A percentile compares a stretch with the other conserved stretches of the same genome.
Conservation (phyloP, 2,329 filamentous ascomycete genomes). For the Cercospora sp. region DNA sequence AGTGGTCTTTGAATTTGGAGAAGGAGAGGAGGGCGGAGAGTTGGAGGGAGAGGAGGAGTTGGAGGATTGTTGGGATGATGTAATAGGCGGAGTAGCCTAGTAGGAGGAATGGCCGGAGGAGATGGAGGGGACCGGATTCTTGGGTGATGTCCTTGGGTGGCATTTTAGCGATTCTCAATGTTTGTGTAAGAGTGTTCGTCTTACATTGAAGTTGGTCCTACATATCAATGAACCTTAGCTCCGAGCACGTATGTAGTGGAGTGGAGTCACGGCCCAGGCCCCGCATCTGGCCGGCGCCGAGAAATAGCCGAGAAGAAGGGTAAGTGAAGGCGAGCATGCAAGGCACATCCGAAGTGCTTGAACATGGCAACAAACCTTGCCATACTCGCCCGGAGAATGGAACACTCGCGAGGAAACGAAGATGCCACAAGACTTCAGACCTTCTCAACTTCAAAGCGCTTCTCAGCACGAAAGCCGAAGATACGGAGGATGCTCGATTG, state of each 20-base stretch:
- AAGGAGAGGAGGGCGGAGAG: conserved; percentile 31
- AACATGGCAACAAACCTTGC: no score
- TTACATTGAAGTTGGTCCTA: background rate
- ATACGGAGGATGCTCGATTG: background rate
- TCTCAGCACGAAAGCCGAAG: background rate
- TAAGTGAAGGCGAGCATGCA: background rate
- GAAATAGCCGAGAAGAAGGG: background rate
- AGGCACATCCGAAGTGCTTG: no score
- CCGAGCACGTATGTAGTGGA: background rate
- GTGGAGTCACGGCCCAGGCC: background rate
- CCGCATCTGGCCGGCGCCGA: background rate
- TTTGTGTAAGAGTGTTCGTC: background rate
- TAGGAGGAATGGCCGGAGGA: conserved; percentile 47
- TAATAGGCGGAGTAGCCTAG: conserved; percentile 52
- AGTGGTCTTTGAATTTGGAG: conserved; percentile 44
- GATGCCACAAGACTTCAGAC: background rate
- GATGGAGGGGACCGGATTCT: conserved; percentile 32
- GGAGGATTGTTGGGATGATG: conserved; percentile 54
- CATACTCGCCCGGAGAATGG: background rate
- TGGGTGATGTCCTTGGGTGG: conserved; percentile 13
- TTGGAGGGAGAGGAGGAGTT: conserved; percentile 39
- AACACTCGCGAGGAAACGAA: background rate
- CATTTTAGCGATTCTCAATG: conserved; percentile 6
- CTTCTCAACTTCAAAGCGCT: background rate
- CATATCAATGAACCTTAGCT: background rate